Evolutionary conservation across 164 flowering plant genomes (phyloP).

Genomic region (Sextonia rubra): DNA sequence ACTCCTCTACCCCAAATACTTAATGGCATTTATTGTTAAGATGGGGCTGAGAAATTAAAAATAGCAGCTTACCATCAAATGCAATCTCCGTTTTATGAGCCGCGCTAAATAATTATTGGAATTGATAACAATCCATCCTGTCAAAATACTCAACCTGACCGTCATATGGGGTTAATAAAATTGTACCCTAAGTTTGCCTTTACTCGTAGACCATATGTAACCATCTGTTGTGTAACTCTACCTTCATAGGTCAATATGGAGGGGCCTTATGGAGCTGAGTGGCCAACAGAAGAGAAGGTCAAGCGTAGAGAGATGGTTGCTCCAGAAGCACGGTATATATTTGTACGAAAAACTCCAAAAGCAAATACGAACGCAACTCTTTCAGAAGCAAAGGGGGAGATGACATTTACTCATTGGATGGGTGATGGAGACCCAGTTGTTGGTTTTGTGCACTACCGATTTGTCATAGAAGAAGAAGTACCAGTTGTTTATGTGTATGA

Average conservation of each 20-base stretch:
- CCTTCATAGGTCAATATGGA: slow-evolving; percentile 70
- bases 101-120: neutral
- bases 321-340: slow-evolving; percentile 77
- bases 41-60: neutral
- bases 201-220: neutral
- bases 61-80: neutral
- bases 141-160: neutral
- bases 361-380: slow-evolving; percentile 17
- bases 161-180: neutral
- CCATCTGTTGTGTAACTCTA: neutral
- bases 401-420: slow-evolving; percentile 3
- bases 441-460: slow-evolving; percentile 87
- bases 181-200: neutral
- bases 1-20: neutral
- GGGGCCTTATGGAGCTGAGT: slow-evolving; percentile 64
- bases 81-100: neutral
- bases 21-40: neutral
- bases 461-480: slow-evolving; percentile 73
- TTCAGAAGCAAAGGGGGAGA: slow-evolving; percentile 9
- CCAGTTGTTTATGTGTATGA: slow-evolving; percentile 94
- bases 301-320: slow-evolving; percentile 87
- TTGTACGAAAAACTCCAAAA: slow-evolving; percentile 43
- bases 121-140: neutral
- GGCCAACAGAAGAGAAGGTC: slow-evolving; percentile 77
- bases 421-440: slow-evolving; percentile 37